These are phyloP conservation scores for Cytospora paraplurivora DNA, from an alignment of 2,329 filamentous ascomycete species.

Conservation along the genomic window DNA sequence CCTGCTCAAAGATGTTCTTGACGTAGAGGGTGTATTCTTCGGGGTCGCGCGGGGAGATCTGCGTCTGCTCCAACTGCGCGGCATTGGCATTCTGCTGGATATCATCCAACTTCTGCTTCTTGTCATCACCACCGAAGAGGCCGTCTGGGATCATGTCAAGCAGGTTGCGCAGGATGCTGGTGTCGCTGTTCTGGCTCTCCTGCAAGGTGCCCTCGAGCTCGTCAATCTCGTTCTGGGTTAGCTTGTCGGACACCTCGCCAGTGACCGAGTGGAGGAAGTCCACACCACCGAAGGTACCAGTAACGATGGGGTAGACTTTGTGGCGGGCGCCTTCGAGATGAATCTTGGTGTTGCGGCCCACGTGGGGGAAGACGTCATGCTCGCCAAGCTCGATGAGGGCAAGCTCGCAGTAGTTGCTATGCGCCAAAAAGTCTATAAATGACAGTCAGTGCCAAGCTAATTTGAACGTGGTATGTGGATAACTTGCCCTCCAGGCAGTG, in stretches of 20 bases:
- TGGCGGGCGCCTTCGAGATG: slow-evolving; percentile 66
- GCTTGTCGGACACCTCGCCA: slow-evolving; percentile 80
- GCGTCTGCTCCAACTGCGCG: slow-evolving; percentile 74
- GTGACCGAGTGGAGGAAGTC: slow-evolving; percentile 91
- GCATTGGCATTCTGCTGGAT: slow-evolving; percentile 75
- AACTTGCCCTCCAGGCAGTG: slow-evolving; percentile 78
- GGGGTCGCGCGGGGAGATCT: slow-evolving; percentile 75
- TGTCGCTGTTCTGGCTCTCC: slow-evolving; percentile 63
- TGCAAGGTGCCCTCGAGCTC: slow-evolving; percentile 83
- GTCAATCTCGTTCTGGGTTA: slow-evolving; percentile 87
- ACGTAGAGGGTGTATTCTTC: slow-evolving; percentile 84
- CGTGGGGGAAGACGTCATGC: slow-evolving; percentile 80
- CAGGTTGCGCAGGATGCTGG: slow-evolving; percentile 75
- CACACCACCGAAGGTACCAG: slow-evolving; percentile 91
- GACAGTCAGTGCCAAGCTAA: slow-evolving; percentile 14
- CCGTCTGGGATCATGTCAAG: slow-evolving; percentile 81
- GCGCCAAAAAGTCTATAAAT: slow-evolving; percentile 75
- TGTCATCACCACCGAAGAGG: slow-evolving; percentile 73
- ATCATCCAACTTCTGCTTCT: slow-evolving; percentile 75
- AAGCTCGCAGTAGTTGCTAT: slow-evolving; percentile 91
- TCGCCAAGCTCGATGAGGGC: slow-evolving; percentile 87
- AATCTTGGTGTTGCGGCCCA: slow-evolving; percentile 73
- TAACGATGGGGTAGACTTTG: slow-evolving; percentile 78
- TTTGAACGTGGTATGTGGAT: background rate
- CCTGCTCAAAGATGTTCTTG: slow-evolving; percentile 70